A percentile compares a stretch with the other conserved stretches of the same genome.
Conservation (phyloP, 768 basidiomycete species). For the Pleurotus salmoneostramineus region DNA sequence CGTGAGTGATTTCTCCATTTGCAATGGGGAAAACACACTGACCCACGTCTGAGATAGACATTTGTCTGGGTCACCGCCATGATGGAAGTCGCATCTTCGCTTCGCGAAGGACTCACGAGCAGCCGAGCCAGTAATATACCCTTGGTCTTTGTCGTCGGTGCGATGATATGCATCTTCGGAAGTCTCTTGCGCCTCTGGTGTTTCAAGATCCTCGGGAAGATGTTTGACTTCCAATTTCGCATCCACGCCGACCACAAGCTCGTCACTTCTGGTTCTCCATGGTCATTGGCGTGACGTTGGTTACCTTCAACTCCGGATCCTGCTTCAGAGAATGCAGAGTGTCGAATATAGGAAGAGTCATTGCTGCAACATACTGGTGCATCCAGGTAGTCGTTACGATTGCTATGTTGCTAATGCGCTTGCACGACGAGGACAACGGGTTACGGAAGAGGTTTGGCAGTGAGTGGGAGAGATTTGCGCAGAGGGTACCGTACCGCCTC, state of each 20-base stretch:
- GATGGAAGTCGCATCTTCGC: neutral
- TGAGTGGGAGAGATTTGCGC: conserved; percentile 32
- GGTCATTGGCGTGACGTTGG: neutral
- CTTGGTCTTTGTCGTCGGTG: neutral
- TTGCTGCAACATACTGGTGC: neutral
- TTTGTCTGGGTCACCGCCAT: neutral
- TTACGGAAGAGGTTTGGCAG: conserved; percentile 30
- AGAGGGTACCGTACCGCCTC: conserved; percentile 21
- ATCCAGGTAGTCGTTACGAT: neutral
- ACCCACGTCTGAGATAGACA: neutral
- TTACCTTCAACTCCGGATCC: conserved; percentile 1
- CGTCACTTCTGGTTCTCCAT: conserved; percentile 11
- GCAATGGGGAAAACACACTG: too few relatives aligned
- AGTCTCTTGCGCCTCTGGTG: neutral
- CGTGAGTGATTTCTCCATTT: neutral
- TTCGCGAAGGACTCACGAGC: neutral
- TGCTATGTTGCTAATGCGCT: conserved; percentile 2
- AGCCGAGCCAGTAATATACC: neutral
- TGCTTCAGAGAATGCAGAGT: conserved; percentile 10
- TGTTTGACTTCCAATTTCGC: conserved; percentile 12
- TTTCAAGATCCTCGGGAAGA: conserved; percentile 4
- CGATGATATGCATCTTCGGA: neutral
- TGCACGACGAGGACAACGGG: conserved; percentile 25
- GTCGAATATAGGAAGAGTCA: neutral
- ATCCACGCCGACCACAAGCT: conserved; percentile 10